Evolutionary conservation across 352 stramenopile genomes (phyloP), one percentile per base, ranked within the genome.

Genomic region (Phytophthora ohioensis): DNA sequence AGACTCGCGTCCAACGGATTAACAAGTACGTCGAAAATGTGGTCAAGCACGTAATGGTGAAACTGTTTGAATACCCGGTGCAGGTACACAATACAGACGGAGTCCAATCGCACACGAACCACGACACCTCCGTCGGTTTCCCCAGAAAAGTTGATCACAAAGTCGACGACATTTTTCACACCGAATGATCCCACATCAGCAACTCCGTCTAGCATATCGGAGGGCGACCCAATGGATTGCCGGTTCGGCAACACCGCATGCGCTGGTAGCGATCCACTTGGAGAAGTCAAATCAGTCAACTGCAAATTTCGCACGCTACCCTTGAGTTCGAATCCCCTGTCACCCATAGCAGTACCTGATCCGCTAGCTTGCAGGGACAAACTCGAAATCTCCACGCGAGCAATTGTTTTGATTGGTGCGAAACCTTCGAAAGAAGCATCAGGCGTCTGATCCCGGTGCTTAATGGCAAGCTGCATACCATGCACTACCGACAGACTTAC

Each of bases 51-150:
- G 56, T 89, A 95, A 58, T 95, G 86, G 13, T 92, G 75, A 43
- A 94, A 91, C 63, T 96, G 90, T 57, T 96, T 96, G 76, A 91
- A 93, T 36, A 96, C 82, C 35, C 90, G 87, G 68, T 95, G 90
- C 31, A 96, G 71, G 48, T 96, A 95, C 43, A 87, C 75, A n/a
- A 93, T 67, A 56, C 86, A 91, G 8, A 95, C 82, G 2, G 90
- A 92, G 57, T 96, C 90, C 27, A 96, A 70, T 4, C 87, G 87
- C 47, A 90, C 74, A 47, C 71, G 81, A 52, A 87, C 71, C 27
- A 78, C 34, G 48, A 76, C 64, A 12, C 59, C 62, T 11, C 53
- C 48, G 45, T 74, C 69, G 53, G n/a, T 43, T 39, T 34, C 42
- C 36, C n/a, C 35, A 49, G 35, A 70, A 57, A 57, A 71, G 3